A percentile compares a stretch with the other conserved stretches of the same genome.
phyloP scores from a whole-genome alignment of 371 early-diverging fungal species.

The Mortierella sp. region DNA sequence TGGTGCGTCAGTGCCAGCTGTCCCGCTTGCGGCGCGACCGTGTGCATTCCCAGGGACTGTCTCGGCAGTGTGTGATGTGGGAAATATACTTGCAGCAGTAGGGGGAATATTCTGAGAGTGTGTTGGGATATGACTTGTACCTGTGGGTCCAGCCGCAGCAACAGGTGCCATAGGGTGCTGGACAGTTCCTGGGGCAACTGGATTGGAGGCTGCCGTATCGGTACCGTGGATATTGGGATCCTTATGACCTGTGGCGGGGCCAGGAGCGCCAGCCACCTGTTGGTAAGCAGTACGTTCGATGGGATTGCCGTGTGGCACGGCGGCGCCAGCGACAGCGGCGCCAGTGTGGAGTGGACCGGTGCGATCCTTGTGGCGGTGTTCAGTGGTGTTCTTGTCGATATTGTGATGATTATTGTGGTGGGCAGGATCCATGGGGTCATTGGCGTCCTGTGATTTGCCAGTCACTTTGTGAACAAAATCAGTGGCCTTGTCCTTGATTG shows the following conservation, averaged over 20 bases:
- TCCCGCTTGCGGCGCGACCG: too few relatives aligned
- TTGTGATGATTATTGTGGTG: constrained; percentile 1
- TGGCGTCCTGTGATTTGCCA: constrained; percentile 22
- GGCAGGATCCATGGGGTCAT: neutral
- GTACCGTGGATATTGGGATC: neutral
- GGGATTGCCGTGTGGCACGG: constrained; percentile 27
- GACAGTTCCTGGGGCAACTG: neutral
- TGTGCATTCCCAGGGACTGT: constrained; percentile 4
- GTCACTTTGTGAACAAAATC: constrained; percentile 44
- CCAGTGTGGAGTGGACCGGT: constrained; percentile 26
- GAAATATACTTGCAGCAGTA: constrained; percentile 22
- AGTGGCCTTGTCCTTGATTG: constrained; percentile 63
- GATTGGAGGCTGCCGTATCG: neutral
- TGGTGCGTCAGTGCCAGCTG: too few relatives aligned
- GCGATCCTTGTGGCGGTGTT: neutral
- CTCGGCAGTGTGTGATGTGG: constrained; percentile 9
- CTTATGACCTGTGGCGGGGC: constrained; percentile 1
- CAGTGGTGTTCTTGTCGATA: neutral
- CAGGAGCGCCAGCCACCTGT: constrained; percentile 4
- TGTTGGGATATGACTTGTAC: constrained; percentile 29
- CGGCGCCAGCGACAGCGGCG: constrained; percentile 19
- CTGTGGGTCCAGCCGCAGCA: constrained; percentile 25
- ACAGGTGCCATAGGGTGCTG: constrained; percentile 4
- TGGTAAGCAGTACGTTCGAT: constrained; percentile 35
- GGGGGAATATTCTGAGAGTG: constrained; percentile 33